A percentile compares a stretch with the other conserved stretches of the same genome.
phyloP scores from a whole-genome alignment of 768 basidiomycete species.

The Lactarius vividus region DNA sequence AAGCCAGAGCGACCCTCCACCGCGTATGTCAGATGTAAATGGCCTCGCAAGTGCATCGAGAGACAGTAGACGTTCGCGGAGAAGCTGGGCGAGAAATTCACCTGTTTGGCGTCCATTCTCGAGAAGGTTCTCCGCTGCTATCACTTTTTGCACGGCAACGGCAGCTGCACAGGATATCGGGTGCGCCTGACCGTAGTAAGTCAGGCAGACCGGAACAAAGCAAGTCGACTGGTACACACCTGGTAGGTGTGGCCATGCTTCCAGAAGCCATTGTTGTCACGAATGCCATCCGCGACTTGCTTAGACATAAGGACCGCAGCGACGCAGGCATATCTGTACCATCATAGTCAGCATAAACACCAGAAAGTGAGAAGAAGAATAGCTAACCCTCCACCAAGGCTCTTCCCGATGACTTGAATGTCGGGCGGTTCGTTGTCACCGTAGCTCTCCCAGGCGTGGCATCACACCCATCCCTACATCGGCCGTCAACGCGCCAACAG shows the following conservation, averaged over 20 bases:
- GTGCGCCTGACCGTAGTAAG: slow-evolving; percentile 50
- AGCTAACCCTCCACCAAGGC: slow-evolving; percentile 80
- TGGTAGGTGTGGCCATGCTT: slow-evolving; percentile 89
- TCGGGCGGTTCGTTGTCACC: slow-evolving; percentile 79
- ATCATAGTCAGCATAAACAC: slow-evolving; percentile 7
- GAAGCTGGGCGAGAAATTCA: slow-evolving; percentile 51
- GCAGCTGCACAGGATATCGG: slow-evolving; percentile 79
- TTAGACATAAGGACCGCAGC: slow-evolving; percentile 78
- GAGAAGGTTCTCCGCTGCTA: slow-evolving; percentile 67
- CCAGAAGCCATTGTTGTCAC: slow-evolving; percentile 63
- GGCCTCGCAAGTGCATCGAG: slow-evolving; percentile 60
- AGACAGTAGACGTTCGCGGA: slow-evolving; percentile 52
- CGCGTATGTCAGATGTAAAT: slow-evolving; percentile 76
- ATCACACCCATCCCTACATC: slow-evolving; percentile 75
- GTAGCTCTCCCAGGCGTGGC: slow-evolving; percentile 83
- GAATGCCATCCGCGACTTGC: slow-evolving; percentile 66
- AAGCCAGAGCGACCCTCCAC: slow-evolving; percentile 82
- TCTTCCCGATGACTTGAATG: slow-evolving; percentile 86
- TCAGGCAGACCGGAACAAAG: not conserved
- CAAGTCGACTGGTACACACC: slow-evolving; percentile 37
- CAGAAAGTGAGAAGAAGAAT: not conserved
- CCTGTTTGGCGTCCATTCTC: slow-evolving; percentile 60
- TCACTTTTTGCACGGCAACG: slow-evolving; percentile 76
- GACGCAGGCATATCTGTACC: slow-evolving; percentile 68
- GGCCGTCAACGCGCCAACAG: not conserved